Conservation (phyloP, 2,329 filamentous ascomycete genomes). For the Hypoxylon sp. region DNA sequence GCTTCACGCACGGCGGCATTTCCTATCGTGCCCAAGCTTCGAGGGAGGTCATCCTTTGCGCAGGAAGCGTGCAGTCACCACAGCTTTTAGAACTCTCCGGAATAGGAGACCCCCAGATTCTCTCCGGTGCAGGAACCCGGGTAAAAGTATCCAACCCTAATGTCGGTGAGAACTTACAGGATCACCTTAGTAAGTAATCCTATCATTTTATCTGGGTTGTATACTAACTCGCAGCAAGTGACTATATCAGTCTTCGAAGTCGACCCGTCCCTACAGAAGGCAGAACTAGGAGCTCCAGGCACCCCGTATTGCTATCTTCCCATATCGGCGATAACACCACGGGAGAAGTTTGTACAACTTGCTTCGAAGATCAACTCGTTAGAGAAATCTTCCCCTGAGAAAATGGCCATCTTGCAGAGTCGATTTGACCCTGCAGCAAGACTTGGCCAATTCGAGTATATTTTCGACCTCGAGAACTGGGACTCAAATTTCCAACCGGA, state of each 20-base stretch:
- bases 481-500: slow-evolving; percentile 2
- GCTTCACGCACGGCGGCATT: background rate
- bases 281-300: slow-evolving; percentile 49
- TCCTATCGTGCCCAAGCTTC: slow-evolving; percentile 47
- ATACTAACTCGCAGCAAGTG: slow-evolving; percentile 12
- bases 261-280: slow-evolving; percentile 56
- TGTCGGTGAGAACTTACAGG: slow-evolving; percentile 10
- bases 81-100: slow-evolving; percentile 73
- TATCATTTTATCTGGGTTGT: no score
- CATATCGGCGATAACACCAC: background rate
- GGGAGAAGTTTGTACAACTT: background rate
- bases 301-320: slow-evolving; percentile 56
- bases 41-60: slow-evolving; percentile 69
- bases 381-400: background rate
- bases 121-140: slow-evolving; percentile 58
- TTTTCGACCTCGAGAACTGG: slow-evolving; percentile 6
- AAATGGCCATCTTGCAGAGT: background rate
- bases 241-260: slow-evolving; percentile 59
- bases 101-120: slow-evolving; percentile 62
- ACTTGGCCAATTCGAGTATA: slow-evolving; percentile 10
- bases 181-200: background rate
- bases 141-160: slow-evolving; percentile 1
- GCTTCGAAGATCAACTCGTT: background rate
- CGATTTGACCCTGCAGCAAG: background rate
- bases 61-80: slow-evolving; percentile 68